These are phyloP conservation scores for Xerocomus amazonicus DNA, from an alignment of 1,284 basidiomycete species.

Conservation along the genomic window DNA sequence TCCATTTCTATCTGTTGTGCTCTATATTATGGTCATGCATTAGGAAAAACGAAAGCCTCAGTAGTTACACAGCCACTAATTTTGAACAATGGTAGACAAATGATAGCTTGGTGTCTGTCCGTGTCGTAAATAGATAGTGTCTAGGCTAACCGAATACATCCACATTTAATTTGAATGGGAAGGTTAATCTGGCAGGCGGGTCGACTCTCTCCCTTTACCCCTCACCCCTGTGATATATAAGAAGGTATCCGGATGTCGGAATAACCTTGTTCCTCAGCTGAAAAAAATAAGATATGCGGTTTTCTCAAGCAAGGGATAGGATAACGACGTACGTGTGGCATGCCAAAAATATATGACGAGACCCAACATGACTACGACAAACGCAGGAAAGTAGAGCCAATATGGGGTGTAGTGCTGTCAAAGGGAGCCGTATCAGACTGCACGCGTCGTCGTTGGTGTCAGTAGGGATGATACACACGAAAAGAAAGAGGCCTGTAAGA, in stretches of 20 bases:
- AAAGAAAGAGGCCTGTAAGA: conserved; percentile 55
- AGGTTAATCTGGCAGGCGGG: no score
- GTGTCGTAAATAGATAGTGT: no score
- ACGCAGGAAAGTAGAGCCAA: conserved; percentile 82
- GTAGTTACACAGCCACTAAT: no score
- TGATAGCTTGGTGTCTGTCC: no score
- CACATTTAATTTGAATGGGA: no score
- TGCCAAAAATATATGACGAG: conserved; percentile 80
- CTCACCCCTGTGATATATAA: conserved; percentile 7
- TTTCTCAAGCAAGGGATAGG: not conserved
- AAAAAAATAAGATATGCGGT: not conserved
- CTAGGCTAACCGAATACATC: no score
- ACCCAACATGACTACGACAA: conserved; percentile 62
- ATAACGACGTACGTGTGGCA: conserved; percentile 59
- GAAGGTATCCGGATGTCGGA: conserved; percentile 25
- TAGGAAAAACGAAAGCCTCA: no score
- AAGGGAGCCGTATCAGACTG: not conserved
- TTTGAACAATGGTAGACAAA: no score
- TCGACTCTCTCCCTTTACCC: conserved; percentile 12
- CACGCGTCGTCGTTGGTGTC: no score
- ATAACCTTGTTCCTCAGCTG: conserved; percentile 30
- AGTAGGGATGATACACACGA: conserved; percentile 39
- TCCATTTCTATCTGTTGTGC: no score
- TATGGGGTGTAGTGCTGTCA: conserved; percentile 70
- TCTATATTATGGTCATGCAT: no score